A percentile compares a stretch with the other conserved stretches of the same genome.
These are phyloP conservation scores for Silene noctiflora DNA, from an alignment of 179 eudicot species.

Conservation along the genomic window DNA sequence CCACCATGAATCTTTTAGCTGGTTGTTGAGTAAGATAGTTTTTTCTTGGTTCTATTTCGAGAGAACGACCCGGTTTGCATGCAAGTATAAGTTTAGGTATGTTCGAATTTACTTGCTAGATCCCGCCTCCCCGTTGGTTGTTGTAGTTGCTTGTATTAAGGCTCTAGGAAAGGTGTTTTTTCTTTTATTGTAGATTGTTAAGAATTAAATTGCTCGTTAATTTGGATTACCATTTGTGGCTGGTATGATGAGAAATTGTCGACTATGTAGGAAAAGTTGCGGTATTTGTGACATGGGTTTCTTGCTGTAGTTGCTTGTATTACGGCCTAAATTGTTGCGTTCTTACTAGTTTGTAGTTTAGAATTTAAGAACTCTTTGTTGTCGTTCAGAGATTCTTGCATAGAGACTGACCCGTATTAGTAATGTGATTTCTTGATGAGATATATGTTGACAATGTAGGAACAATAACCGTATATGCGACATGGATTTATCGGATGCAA, in stretches of 20 bases:
- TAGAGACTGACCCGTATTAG: too few species aligned
- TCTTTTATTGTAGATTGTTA: neutral
- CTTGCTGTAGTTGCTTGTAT: too few species aligned
- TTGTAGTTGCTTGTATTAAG: neutral
- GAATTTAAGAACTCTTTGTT: too few species aligned
- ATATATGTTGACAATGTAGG: slow-evolving; percentile 22
- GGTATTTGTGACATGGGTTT: too few species aligned
- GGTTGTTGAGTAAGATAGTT: too few species aligned
- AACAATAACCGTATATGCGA: slow-evolving; percentile 6
- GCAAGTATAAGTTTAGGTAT: neutral
- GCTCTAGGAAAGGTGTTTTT: neutral
- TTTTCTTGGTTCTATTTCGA: neutral
- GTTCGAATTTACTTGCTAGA: neutral
- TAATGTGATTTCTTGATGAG: slow-evolving; percentile 10
- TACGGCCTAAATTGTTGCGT: too few species aligned
- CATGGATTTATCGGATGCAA: slow-evolving; percentile 66
- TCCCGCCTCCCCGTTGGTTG: neutral
- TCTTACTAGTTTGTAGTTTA: too few species aligned
- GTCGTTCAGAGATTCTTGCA: too few species aligned
- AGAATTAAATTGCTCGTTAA: too few species aligned
- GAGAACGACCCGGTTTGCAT: neutral
- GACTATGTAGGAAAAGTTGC: too few species aligned
- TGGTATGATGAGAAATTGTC: neutral
- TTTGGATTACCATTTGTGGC: neutral
- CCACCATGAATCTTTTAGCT: too few species aligned